These are phyloP conservation scores for Barnettozyma sucrosica DNA, from an alignment of 805 yeast genomes.

Conservation along the genomic window DNA sequence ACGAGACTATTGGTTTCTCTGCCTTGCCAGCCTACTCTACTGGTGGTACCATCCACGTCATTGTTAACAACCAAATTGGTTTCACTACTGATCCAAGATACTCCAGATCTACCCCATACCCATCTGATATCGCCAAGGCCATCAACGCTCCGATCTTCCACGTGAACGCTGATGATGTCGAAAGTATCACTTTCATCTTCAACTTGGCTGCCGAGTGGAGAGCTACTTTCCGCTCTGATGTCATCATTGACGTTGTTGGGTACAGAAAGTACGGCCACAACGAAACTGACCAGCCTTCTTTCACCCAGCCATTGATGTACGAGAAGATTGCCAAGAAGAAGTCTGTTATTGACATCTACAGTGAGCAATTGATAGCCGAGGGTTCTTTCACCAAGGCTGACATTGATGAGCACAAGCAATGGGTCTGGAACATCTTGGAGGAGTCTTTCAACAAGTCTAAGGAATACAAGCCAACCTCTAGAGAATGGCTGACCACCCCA, in stretches of 20 bases:
- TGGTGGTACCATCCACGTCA: conserved; percentile 97
- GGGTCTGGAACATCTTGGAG: conserved; percentile 96
- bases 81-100: conserved; percentile 98
- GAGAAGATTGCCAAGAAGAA: conserved; percentile 82
- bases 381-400: conserved; percentile 87
- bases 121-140: conserved; percentile 94
- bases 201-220: conserved; percentile 99
- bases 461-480: conserved; percentile 82
- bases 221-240: conserved; percentile 93
- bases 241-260: conserved; percentile 93
- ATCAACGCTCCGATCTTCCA: conserved; percentile 99
- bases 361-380: conserved; percentile 72
- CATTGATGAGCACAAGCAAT: conserved; percentile 90
- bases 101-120: conserved; percentile 96
- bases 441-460: conserved; percentile 83
- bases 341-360: conserved; percentile 82
- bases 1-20: conserved; percentile 95
- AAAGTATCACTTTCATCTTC: conserved; percentile 85
- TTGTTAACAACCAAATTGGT: conserved; percentile 98
- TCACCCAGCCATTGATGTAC: conserved; percentile 98
- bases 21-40: conserved; percentile 92
- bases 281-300: conserved; percentile 98
- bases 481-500: conserved; percentile 98
- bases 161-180: conserved; percentile 97
- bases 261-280: conserved; percentile 99